Conservation (phyloP, 441 rosid species). For the Adansonia rubrostipa region DNA sequence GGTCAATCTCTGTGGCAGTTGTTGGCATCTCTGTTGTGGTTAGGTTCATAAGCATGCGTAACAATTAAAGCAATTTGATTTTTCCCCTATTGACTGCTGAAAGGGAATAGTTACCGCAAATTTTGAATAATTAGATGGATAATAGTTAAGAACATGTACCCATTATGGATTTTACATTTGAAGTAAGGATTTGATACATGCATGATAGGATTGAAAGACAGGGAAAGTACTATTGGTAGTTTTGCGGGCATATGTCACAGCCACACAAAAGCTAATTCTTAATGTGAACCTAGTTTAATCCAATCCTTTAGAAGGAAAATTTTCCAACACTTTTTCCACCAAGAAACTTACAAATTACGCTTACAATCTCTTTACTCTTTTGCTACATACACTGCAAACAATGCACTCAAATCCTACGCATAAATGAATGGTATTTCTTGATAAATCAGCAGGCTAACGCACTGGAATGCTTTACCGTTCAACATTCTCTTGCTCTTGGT, state of each 20-base stretch:
- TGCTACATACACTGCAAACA: no score
- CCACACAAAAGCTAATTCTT: neutral
- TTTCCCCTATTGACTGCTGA: constrained; percentile 20
- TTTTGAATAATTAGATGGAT: constrained; percentile 17
- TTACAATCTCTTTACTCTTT: no score
- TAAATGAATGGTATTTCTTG: neutral
- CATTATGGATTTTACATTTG: neutral
- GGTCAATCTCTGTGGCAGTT: constrained; percentile 67
- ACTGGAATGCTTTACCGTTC: neutral
- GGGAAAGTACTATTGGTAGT: constrained; percentile 13
- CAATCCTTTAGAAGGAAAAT: neutral
- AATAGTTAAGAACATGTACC: neutral
- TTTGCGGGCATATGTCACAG: neutral
- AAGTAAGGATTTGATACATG: constrained; percentile 3
- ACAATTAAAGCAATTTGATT: constrained; percentile 46
- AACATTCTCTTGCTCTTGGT: neutral
- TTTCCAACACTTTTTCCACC: no score
- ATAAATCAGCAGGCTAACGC: neutral
- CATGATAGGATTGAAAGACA: constrained; percentile 8
- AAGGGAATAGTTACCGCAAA: constrained; percentile 17
- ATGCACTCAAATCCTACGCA: neutral
- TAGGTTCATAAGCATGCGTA: constrained; percentile 60
- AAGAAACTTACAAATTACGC: no score
- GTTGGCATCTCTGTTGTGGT: constrained; percentile 64
- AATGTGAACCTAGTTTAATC: neutral